phyloP scores from a whole-genome alignment of 306 rosid species.

The Lagenaria siceraria region DNA sequence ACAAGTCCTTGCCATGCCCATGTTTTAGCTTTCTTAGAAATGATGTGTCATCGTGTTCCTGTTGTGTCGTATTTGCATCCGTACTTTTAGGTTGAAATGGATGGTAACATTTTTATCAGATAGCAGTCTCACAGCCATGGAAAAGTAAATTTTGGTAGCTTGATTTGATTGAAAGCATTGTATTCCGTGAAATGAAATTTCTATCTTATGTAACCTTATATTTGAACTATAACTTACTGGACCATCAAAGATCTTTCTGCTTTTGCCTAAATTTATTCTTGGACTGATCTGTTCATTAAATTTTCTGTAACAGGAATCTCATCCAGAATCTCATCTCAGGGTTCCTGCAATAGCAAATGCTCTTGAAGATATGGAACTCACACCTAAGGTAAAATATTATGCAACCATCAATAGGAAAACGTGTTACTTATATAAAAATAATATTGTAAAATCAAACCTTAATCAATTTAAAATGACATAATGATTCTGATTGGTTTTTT shows the following conservation, averaged over 20 bases:
- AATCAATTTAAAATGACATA: not conserved
- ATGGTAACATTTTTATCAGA: not conserved
- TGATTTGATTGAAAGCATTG: not conserved
- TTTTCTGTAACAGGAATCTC: slow-evolving; percentile 58
- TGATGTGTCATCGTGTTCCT: no score
- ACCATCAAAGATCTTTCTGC: not conserved
- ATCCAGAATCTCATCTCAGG: slow-evolving; percentile 91
- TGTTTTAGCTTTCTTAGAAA: no score
- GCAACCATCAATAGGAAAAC: not conserved
- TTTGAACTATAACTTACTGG: not conserved
- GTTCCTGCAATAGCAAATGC: slow-evolving; percentile 69
- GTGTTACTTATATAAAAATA: not conserved
- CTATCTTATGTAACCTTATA: not conserved
- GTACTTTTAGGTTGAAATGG: not conserved
- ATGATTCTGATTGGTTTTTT: not conserved
- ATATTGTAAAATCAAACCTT: not conserved
- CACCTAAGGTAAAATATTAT: slow-evolving; percentile 42
- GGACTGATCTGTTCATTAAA: not conserved
- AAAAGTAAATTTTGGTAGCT: not conserved
- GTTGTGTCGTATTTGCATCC: no score
- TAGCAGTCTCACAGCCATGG: not conserved
- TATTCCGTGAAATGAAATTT: not conserved
- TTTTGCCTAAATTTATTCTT: not conserved
- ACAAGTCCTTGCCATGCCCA: no score
- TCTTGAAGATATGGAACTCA: slow-evolving; percentile 54